Conservation (phyloP, 2,329 filamentous ascomycete species). For the Grosmannia clavigera region DNA sequence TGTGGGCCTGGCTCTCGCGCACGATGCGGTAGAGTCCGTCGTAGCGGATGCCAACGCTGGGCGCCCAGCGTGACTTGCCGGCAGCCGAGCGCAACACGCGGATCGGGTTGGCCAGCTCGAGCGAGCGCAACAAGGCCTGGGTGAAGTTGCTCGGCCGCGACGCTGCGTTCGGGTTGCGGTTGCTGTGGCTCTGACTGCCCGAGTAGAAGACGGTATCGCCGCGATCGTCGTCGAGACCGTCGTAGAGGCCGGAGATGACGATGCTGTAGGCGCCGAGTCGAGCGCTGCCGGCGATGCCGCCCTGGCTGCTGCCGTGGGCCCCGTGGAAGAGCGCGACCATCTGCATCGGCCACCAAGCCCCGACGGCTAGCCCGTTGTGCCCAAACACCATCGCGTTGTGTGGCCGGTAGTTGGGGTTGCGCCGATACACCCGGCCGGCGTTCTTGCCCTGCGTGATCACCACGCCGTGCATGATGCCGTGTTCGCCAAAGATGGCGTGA, state of each 20-base stretch:
- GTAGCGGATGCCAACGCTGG: constrained; percentile 21
- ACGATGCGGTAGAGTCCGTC: constrained; percentile 23
- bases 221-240: constrained; percentile 13
- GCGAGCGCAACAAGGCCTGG: constrained; percentile 13
- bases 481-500: constrained; percentile 19
- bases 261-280: constrained; percentile 39
- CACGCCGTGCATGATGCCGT: constrained; percentile 20
- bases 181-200: constrained; percentile 13
- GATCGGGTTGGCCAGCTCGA: constrained; percentile 10
- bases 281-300: constrained; percentile 36
- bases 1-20: not conserved
- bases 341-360: constrained; percentile 42
- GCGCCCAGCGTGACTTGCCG: constrained; percentile 6
- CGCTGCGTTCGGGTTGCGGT: not conserved
- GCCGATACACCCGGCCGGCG: constrained; percentile 6
- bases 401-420: constrained; percentile 12
- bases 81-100: constrained; percentile 19
- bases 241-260: constrained; percentile 26
- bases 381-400: constrained; percentile 12
- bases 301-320: constrained; percentile 35
- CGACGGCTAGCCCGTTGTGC: constrained; percentile 22
- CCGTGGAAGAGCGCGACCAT: constrained; percentile 37
- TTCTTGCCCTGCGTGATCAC: constrained; percentile 1
- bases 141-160: constrained; percentile 7
- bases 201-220: constrained; percentile 17